Percentiles rank a stretch among this genome's conserved stretches.
Conservation (phyloP, 345 rosid genomes). For the Murraya koenigii region DNA sequence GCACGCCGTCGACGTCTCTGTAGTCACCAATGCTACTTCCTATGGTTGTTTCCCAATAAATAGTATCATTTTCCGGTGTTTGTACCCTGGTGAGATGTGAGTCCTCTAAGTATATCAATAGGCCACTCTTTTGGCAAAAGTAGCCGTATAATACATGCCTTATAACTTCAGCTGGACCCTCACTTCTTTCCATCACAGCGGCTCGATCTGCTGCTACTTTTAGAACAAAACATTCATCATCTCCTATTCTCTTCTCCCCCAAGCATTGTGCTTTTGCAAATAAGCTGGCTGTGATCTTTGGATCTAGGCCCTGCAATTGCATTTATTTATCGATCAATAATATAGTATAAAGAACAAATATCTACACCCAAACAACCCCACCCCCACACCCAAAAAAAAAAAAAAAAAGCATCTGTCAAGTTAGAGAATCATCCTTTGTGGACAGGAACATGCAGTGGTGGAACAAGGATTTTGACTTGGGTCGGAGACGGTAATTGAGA, state of each 20-base stretch:
- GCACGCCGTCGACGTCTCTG: constrained; percentile 76
- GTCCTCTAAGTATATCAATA: constrained; percentile 78
- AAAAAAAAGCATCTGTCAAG: too few species aligned
- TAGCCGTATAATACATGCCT: constrained; percentile 94
- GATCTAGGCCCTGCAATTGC: constrained; percentile 73
- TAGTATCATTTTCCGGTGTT: constrained; percentile 47
- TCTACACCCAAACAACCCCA: accelerated
- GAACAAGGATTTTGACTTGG: too few species aligned
- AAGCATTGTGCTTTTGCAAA: constrained; percentile 79
- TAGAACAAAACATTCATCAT: constrained; percentile 83
- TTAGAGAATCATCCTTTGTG: too few species aligned
- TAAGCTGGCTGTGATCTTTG: constrained; percentile 76
- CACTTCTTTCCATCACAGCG: constrained; percentile 74
- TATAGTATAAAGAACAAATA: not conserved
- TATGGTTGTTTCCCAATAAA: constrained; percentile 93
- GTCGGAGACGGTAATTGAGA: too few species aligned
- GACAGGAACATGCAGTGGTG: too few species aligned
- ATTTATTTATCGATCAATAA: not conserved
- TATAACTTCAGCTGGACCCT: constrained; percentile 84
- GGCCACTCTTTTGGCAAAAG: constrained; percentile 88
- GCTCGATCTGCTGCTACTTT: constrained; percentile 81
- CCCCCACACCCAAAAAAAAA: too few species aligned
- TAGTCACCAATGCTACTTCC: constrained; percentile 88
- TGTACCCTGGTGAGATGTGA: constrained; percentile 82
- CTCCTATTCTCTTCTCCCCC: constrained; percentile 80